Evolutionary conservation across 1,284 basidiomycete species (phyloP).

Genomic region (Ceratobasidium papillatum): DNA sequence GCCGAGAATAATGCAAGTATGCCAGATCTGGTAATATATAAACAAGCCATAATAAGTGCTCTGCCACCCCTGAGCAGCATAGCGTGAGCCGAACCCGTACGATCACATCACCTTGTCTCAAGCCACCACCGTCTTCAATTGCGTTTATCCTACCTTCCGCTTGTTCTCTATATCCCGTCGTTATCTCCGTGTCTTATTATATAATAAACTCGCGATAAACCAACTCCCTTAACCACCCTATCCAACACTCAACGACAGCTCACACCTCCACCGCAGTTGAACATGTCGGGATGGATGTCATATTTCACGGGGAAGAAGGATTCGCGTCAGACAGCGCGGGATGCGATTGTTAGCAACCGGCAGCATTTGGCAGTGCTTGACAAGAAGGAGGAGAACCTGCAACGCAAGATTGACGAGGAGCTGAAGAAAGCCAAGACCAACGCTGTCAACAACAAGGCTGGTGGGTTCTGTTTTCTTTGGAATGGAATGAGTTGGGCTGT

Average conservation of each 20-base stretch:
- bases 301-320: constrained; percentile 83
- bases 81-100: constrained; percentile 15
- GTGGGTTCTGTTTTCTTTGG: constrained; percentile 61
- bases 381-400: constrained; percentile 98
- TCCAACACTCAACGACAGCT: neutral
- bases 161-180: neutral
- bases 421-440: constrained; percentile 91
- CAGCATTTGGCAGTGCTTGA: constrained; percentile 95
- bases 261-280: constrained; percentile 48
- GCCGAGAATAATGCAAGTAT: neutral
- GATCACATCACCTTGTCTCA: constrained; percentile 29
- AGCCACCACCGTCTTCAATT: constrained; percentile 20
- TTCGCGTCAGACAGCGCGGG: constrained; percentile 79
- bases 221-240: neutral
- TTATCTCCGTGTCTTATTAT: neutral
- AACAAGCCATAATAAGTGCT: constrained; percentile 30
- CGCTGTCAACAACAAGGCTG: constrained; percentile 91
- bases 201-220: neutral
- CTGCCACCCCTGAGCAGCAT: constrained; percentile 19
- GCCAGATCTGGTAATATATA: constrained; percentile 2
- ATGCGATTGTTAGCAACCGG: constrained; percentile 86
- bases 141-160: neutral
- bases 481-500: constrained; percentile 44
- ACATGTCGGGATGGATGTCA: constrained; percentile 89
- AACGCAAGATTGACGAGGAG: constrained; percentile 98